A percentile compares a stretch with the other conserved stretches of the same genome.
Conservation (phyloP, 2,329 filamentous ascomycete species). For the Exophiala viscosa region DNA sequence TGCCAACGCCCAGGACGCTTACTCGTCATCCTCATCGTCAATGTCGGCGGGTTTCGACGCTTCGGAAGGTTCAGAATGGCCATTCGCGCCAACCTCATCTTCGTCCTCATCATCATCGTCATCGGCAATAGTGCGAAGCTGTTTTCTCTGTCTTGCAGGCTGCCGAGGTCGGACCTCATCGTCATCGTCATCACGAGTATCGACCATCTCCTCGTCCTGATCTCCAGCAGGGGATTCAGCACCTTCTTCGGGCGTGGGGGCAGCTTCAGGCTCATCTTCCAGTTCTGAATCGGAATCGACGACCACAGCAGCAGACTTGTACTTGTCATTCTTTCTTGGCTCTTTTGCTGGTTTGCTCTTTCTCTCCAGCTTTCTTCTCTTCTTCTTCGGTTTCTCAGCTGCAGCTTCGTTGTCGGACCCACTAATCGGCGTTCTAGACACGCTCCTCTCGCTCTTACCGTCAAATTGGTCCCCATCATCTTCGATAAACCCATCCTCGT, state of each 20-base stretch:
- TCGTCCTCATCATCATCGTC: conserved; percentile 30
- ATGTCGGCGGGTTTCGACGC: conserved; percentile 4
- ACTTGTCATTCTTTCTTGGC: conserved; percentile 55
- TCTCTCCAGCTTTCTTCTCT: conserved; percentile 58
- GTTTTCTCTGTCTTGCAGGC: conserved; percentile 26
- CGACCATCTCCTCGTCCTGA: conserved; percentile 19
- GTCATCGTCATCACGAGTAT: conserved; percentile 17
- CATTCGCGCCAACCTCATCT: conserved; percentile 20
- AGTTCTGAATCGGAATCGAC: conserved; percentile 67
- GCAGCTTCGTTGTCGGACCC: conserved; percentile 24
- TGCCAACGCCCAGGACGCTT: too few species aligned
- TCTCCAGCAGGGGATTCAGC: conserved; percentile 20
- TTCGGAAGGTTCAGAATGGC: conserved; percentile 6
- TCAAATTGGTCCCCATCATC: conserved; percentile 32
- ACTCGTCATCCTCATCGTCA: conserved; percentile 31
- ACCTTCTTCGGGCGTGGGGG: conserved; percentile 19
- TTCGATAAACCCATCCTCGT: conserved; percentile 34
- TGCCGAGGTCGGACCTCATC: conserved; percentile 19
- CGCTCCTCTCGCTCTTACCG: conserved; percentile 19
- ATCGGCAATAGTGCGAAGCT: conserved; percentile 28
- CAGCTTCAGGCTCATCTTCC: conserved; percentile 37
- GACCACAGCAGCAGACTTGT: conserved; percentile 80
- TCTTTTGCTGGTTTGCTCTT: conserved; percentile 38
- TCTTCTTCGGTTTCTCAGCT: conserved; percentile 45
- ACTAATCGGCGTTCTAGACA: conserved; percentile 24